Evolutionary conservation across 2,329 filamentous ascomycete genomes (phyloP).

Genomic region (Ceratocystis destructans): DNA sequence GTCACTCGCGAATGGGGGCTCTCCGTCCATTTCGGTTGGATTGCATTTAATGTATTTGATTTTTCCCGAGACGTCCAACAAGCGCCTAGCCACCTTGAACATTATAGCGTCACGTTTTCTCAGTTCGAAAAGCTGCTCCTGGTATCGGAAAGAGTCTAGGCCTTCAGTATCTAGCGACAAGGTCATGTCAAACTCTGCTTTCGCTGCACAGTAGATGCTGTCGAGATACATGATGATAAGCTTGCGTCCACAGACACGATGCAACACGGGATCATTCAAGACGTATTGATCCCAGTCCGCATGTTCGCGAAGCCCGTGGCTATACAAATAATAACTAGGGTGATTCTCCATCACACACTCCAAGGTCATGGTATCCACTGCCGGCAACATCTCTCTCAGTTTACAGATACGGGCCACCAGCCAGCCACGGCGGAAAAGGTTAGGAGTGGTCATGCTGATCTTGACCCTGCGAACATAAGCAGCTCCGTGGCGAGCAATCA

Average conservation of each 20-base stretch:
- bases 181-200: neutral
- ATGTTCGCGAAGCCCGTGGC: neutral
- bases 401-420: neutral
- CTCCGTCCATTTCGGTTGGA: too few relatives aligned
- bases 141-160: too few relatives aligned
- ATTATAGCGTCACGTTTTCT: too few relatives aligned
- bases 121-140: too few relatives aligned
- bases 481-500: neutral
- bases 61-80: too few relatives aligned
- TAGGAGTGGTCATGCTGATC: neutral
- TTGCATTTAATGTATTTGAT: too few relatives aligned
- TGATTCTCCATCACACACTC: neutral
- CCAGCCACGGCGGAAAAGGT: neutral
- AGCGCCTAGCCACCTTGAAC: too few relatives aligned
- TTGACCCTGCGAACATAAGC: constrained; percentile 8
- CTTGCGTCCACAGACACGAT: neutral
- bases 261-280: constrained; percentile 12
- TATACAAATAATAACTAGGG: neutral
- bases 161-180: neutral
- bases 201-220: constrained; percentile 12
- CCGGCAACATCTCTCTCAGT: neutral
- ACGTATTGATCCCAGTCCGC: constrained; percentile 24
- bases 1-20: too few relatives aligned
- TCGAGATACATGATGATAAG: constrained; percentile 15
- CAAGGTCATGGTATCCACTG: neutral